Evolutionary conservation across 2,329 filamentous ascomycete genomes (phyloP).

Genomic region (Diaporthe sp.): DNA sequence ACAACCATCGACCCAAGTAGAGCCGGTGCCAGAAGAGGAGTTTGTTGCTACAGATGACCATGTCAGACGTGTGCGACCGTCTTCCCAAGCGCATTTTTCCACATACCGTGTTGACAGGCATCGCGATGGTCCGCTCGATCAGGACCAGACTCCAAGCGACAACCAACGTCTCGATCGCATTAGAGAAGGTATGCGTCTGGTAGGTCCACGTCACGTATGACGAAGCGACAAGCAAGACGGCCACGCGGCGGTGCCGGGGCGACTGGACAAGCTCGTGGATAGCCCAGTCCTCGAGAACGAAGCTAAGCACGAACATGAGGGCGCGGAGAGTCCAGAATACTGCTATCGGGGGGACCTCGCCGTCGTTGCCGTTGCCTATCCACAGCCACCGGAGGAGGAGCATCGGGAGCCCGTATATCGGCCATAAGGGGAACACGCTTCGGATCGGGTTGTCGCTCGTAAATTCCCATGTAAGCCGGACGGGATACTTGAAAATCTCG

Average conservation of each 20-base stretch:
- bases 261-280: conserved; percentile 89
- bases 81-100: not conserved
- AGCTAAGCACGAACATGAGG: conserved; percentile 94
- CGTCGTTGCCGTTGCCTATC: conserved; percentile 82
- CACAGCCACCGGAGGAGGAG: conserved; percentile 91
- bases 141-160: conserved; percentile 95
- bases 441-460: conserved; percentile 88
- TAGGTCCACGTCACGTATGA: conserved; percentile 99
- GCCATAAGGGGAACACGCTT: conserved; percentile 97
- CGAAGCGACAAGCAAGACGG: conserved; percentile 87
- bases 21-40: conserved; percentile 79
- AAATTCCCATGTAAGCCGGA: conserved; percentile 95
- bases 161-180: conserved; percentile 92
- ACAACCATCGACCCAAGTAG: conserved; percentile 84
- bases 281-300: conserved; percentile 98
- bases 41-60: conserved; percentile 67
- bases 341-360: conserved; percentile 81
- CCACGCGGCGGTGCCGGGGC: conserved; percentile 75
- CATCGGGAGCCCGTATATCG: conserved; percentile 94
- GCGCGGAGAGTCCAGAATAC: conserved; percentile 91
- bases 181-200: conserved; percentile 98
- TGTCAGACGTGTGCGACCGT: conserved; percentile 39
- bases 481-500: conserved; percentile 91
- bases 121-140: conserved; percentile 83
- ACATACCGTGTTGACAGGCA: conserved; percentile 70